Evolutionary conservation across 1,139 yeast species (phyloP).

Genomic region (Suhomyces atakaporum): DNA sequence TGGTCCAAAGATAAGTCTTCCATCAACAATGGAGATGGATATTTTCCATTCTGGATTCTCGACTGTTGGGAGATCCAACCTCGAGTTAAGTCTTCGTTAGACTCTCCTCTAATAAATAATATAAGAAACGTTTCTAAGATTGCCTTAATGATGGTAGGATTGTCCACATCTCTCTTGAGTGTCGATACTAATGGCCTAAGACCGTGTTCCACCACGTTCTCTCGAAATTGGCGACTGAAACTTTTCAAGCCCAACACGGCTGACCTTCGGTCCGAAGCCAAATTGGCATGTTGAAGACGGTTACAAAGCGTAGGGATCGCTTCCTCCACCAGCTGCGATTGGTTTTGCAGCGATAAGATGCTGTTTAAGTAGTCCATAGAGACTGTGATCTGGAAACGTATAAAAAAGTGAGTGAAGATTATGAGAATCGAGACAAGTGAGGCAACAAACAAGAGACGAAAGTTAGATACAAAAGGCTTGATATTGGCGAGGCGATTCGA

Average conservation of each 20-base stretch:
- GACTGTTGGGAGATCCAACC: constrained; percentile 77
- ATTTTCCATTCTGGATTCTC: constrained; percentile 76
- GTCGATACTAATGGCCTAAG: constrained; percentile 72
- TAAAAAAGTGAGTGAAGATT: too few species aligned
- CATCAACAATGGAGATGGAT: constrained; percentile 76
- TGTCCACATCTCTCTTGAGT: constrained; percentile 65
- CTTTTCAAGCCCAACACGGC: constrained; percentile 90
- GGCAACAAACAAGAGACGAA: too few species aligned
- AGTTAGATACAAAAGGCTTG: too few species aligned
- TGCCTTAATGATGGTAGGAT: constrained; percentile 75
- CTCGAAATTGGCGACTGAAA: constrained; percentile 86
- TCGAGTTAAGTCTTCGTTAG: constrained; percentile 56
- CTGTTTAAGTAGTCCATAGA: constrained; percentile 45
- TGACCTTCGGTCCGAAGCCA: constrained; percentile 84
- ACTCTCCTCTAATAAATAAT: constrained; percentile 64
- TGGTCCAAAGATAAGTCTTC: constrained; percentile 69
- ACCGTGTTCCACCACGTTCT: constrained; percentile 87
- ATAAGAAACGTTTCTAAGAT: constrained; percentile 83
- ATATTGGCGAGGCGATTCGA: too few species aligned
- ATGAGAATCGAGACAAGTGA: too few species aligned
- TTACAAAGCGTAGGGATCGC: constrained; percentile 90
- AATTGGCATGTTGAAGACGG: constrained; percentile 77
- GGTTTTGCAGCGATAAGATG: constrained; percentile 35
- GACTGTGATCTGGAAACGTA: too few species aligned
- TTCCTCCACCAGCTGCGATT: constrained; percentile 67